Base-by-base conservation (phyloP, 225 moss, liverwort and hornwort genomes). In the Pleurozium schreberi region DNA sequence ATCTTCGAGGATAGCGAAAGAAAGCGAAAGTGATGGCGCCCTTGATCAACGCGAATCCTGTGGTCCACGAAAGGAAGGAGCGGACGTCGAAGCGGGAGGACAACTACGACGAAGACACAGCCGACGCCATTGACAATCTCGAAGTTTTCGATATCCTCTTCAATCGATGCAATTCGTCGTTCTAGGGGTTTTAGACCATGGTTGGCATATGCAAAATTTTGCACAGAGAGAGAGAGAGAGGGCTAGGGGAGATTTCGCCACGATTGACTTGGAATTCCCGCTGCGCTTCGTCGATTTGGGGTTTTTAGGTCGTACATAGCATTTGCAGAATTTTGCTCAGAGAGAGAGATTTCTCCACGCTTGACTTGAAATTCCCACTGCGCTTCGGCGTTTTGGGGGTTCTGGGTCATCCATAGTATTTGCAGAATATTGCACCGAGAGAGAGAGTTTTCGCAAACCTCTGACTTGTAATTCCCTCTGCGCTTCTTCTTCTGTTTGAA, bases 81-180 rank as follows among this genome's bases (percentile, higher is more conserved):
- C 95, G 97, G 34, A 82, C 92, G 16, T 81, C 89, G 36, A 93
- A 92, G 91, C 83, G 88, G 28, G 93, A 89, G 67, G 92, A 88
- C n/a, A 82, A 90, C 71, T 82, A 92, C 61, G 89, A 93, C 73
- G 94, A 96, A 77, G 69, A 80, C 58, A 83, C 28, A 5, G 90
- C 91, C 27, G 99, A 97, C 53, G 67, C 64, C 76, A 95, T 97
- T 38, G 99, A 99, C 71, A 90, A 93, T 7, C 91, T 93, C 90
- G 97, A 99, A 79, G 91, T 99, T 87, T 99, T 97, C 84, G 97
- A 98, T 97, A 97, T 97, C 97, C 97, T 96, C 78, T 89, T 58
- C 40, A 58, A 58, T 80, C 8, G 16, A 53, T 68, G 33, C 80
- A 58, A 9, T 67, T 77, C 38, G 30, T 75, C 18, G 50, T 82